Base-by-base conservation (phyloP, 1,284 basidiomycete species). In the Thecaphora frezii region DNA sequence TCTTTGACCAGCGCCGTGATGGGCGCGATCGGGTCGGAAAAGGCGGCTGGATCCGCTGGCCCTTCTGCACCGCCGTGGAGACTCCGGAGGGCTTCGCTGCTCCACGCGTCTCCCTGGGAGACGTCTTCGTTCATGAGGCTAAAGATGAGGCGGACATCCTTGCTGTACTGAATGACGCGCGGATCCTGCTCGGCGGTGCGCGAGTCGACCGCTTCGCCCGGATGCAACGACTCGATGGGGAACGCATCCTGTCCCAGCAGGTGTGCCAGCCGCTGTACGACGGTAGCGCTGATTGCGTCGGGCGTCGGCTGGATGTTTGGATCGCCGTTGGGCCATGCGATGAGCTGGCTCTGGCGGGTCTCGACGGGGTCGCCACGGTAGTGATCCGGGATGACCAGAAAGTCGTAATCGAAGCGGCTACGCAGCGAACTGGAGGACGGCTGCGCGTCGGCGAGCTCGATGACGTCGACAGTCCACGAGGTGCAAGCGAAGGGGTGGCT, bases 111-210 rank as follows among this genome's bases (percentile, higher is more conserved):
- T 12, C 44, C 46, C 28, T 58, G 46, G 26, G 69, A 58, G 14
- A 54, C 48, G 46, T 77, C 76, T 36, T 77, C 69, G 37, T 76
- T 71, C 48, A 77, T 63, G 44, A 77, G 60, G 46, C 66, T 68
- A 39, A 77, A 76, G 1, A 77, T 69, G n/a, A 77, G 45, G 0
- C 73, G 66, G 21, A 77, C 48, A 21, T 66, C 51, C 12, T 57
- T 68, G 43, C 58, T 65, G 49, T 75, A 75, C 39, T 71, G 65
- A 23, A 77, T 69, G 18, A 60, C 58, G 18, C 65, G 62, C 10
- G 60, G 54, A 33, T 74, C 68, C 36, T 65, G 53, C 36, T 67
- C 51, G 18, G 45, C 51, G 23, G 46, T 52, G 14, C 16, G 12
- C 10, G 33, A 9, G 3, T 36, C 33, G 4, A 16, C 33, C 33